Conservation (phyloP, 768 basidiomycete species). For the Dentipellis sp. region DNA sequence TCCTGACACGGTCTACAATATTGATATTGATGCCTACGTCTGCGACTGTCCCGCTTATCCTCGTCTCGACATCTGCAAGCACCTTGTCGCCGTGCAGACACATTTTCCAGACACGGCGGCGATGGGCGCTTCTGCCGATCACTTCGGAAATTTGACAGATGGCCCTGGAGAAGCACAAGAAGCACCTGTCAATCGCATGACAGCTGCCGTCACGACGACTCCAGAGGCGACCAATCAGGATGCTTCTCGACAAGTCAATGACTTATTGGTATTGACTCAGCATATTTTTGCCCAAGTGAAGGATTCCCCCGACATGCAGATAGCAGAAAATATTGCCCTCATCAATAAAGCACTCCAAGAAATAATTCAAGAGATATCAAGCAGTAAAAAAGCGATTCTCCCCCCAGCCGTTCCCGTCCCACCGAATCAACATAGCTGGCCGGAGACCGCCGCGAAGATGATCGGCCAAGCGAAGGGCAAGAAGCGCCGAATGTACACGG, state of each 20-base stretch:
- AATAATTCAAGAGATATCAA: background rate
- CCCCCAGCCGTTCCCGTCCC: background rate
- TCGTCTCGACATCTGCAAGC: background rate
- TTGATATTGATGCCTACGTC: background rate
- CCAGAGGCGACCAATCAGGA: background rate
- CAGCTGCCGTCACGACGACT: background rate
- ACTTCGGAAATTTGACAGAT: too few relatives aligned
- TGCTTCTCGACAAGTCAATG: background rate
- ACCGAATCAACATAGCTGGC: background rate
- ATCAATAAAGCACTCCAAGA: background rate
- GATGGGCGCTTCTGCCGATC: too few relatives aligned
- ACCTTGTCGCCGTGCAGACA: background rate
- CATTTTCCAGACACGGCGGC: background rate
- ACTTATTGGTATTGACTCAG: background rate
- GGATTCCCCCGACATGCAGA: background rate
- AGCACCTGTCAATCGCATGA: background rate
- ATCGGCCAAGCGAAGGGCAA: conserved; percentile 9
- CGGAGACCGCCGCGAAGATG: background rate
- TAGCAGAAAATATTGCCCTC: background rate
- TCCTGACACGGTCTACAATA: background rate
- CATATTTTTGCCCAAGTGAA: background rate
- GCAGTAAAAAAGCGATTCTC: background rate
- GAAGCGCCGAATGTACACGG: conserved; percentile 16
- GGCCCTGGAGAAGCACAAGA: background rate
- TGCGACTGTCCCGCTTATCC: background rate